Evolutionary conservation across 176 grass and related monocot genomes (phyloP).

Genomic region (Musa acuminata): DNA sequence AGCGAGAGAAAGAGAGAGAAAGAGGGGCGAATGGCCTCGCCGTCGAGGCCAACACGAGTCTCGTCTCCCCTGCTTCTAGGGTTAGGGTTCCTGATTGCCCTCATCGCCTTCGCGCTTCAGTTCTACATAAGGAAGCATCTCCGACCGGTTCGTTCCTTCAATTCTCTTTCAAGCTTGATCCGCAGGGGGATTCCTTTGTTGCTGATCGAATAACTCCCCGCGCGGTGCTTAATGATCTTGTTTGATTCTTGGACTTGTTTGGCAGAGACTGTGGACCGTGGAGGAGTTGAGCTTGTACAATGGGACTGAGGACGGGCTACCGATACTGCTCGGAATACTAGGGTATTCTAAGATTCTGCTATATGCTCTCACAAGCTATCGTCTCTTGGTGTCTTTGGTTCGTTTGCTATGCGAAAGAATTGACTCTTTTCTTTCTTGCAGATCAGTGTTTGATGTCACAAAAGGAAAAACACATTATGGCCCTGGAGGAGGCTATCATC

Average conservation of each 20-base stretch:
- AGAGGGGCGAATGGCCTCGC: background rate
- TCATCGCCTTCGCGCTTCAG: slow-evolving; percentile 7
- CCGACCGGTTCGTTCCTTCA: slow-evolving; percentile 1
- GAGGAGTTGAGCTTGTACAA: slow-evolving; percentile 68
- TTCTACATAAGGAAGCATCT: background rate
- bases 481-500: slow-evolving; percentile 87
- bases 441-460: slow-evolving; percentile 85
- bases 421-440: slow-evolving; percentile 22
- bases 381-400: background rate
- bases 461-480: slow-evolving; percentile 92
- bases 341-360: slow-evolving; percentile 38
- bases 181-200: too few species aligned
- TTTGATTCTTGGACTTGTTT: slow-evolving; percentile 14
- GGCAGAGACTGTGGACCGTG: slow-evolving; percentile 57
- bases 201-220: background rate
- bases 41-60: background rate
- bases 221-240: background rate
- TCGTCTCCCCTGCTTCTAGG: slow-evolving; percentile 2
- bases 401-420: background rate
- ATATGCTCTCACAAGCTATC: background rate
- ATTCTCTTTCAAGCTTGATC: background rate
- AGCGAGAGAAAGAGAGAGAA: background rate
- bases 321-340: slow-evolving; percentile 71
- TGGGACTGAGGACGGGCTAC: slow-evolving; percentile 52
- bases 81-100: slow-evolving; percentile 4